A percentile compares a stretch with the other conserved stretches of the same genome.
These are phyloP conservation scores for Malbranchea zuffiana DNA, from an alignment of 2,329 filamentous ascomycete genomes.

Conservation along the genomic window DNA sequence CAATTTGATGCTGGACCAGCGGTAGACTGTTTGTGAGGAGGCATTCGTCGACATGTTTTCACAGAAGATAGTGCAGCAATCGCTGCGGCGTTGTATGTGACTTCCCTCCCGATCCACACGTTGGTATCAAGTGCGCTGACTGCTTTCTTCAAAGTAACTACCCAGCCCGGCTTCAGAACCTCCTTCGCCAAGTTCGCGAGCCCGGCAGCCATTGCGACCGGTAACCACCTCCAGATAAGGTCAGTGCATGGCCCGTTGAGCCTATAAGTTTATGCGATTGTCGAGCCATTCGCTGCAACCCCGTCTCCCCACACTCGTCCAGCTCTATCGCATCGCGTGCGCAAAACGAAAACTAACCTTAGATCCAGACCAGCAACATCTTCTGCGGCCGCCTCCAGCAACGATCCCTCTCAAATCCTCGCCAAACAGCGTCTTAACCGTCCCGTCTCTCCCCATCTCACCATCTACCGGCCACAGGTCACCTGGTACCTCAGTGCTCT, in stretches of 20 bases:
- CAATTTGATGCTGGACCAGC: constrained; percentile 1
- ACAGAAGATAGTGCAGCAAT: constrained; percentile 39
- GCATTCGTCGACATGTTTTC: constrained; percentile 32
- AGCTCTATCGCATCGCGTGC: too few relatives aligned
- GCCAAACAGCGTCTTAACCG: constrained; percentile 68
- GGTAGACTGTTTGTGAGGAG: not conserved
- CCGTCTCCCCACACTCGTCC: too few relatives aligned
- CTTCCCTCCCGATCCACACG: too few relatives aligned
- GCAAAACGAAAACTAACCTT: too few relatives aligned
- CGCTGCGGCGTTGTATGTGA: constrained; percentile 39
- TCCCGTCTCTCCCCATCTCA: constrained; percentile 73
- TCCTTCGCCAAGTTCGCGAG: constrained; percentile 34
- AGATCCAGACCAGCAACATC: constrained; percentile 15
- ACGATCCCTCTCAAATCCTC: constrained; percentile 48
- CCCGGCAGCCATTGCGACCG: constrained; percentile 35
- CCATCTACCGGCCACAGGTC: constrained; percentile 77
- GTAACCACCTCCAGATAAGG: constrained; percentile 36
- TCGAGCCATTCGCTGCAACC: too few relatives aligned
- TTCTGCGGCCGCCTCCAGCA: constrained; percentile 19
- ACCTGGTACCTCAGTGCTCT: constrained; percentile 68
- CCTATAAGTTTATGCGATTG: too few relatives aligned
- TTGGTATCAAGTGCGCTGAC: too few relatives aligned
- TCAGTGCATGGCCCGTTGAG: too few relatives aligned
- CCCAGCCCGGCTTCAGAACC: constrained; percentile 33
- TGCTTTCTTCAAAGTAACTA: constrained; percentile 29